A percentile compares a stretch with the other conserved stretches of the same genome.
Evolutionary conservation across 2,329 filamentous ascomycete species (phyloP).

Genomic region (Fonsecaea erecta): DNA sequence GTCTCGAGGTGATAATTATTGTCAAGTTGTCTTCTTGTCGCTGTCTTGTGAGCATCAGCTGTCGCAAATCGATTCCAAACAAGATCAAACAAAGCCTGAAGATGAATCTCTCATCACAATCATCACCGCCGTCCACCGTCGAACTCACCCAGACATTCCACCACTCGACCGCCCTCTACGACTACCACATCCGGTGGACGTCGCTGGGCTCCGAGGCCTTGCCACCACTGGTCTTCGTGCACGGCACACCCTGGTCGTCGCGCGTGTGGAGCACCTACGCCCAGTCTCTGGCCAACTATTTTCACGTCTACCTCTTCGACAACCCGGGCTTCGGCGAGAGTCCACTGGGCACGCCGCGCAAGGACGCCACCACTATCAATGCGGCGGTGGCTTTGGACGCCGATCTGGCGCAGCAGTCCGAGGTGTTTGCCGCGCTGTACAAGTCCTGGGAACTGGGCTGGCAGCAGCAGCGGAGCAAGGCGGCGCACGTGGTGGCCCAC

Average conservation of each 20-base stretch:
- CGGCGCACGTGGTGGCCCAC: slow-evolving; percentile 51
- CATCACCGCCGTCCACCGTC: neutral
- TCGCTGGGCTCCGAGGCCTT: slow-evolving; percentile 41
- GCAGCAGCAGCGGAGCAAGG: slow-evolving; percentile 19
- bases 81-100: neutral
- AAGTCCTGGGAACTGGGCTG: slow-evolving; percentile 42
- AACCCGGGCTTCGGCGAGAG: slow-evolving; percentile 53
- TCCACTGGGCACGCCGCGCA: slow-evolving; percentile 38
- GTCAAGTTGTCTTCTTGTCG: too few species aligned
- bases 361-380: slow-evolving; percentile 36
- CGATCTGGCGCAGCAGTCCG: slow-evolving; percentile 47
- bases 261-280: slow-evolving; percentile 47
- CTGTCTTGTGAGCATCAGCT: too few species aligned
- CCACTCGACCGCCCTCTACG: slow-evolving; percentile 40
- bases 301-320: slow-evolving; percentile 53
- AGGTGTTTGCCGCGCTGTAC: slow-evolving; percentile 48
- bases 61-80: too few species aligned
- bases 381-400: slow-evolving; percentile 36
- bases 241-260: slow-evolving; percentile 57
- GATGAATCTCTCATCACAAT: neutral
- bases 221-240: slow-evolving; percentile 51
- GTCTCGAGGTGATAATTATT: too few species aligned
- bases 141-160: slow-evolving; percentile 39
- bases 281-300: slow-evolving; percentile 43
- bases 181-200: slow-evolving; percentile 42